These are phyloP conservation scores for Colletotrichum godetiae DNA, from an alignment of 2,329 filamentous ascomycete genomes.

Conservation along the genomic window DNA sequence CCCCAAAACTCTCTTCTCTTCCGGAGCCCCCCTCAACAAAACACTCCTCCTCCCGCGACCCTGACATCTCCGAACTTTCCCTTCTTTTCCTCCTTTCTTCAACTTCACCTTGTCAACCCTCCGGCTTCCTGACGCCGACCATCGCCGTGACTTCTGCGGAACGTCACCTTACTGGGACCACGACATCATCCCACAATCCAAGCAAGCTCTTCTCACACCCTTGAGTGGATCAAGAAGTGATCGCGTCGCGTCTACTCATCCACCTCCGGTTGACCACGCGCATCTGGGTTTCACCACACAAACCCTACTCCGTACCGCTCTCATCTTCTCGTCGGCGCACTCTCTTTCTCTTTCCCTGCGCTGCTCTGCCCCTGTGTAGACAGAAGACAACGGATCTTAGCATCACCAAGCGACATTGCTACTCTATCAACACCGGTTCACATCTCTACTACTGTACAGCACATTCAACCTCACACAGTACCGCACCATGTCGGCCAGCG, in stretches of 20 bases:
- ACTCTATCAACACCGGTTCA: neutral
- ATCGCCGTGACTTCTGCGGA: neutral
- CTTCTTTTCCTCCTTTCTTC: constrained; percentile 18
- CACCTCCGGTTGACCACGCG: neutral
- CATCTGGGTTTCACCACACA: neutral
- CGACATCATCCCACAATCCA: neutral
- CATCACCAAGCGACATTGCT: neutral
- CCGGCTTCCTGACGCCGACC: constrained; percentile 12
- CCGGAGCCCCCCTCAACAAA: constrained; percentile 37
- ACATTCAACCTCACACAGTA: neutral
- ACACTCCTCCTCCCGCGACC: constrained; percentile 29
- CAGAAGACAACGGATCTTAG: neutral
- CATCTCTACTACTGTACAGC: neutral
- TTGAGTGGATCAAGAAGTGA: neutral
- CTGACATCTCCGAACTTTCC: constrained; percentile 27
- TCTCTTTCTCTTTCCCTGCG: neutral
- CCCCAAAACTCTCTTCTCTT: constrained; percentile 36
- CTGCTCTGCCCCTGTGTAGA: neutral
- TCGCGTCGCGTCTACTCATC: constrained; percentile 21
- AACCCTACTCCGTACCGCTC: neutral
- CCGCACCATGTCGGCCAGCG: constrained; percentile 55
- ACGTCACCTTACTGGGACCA: neutral
- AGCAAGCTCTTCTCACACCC: neutral
- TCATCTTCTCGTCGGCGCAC: constrained; percentile 9
- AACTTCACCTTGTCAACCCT: constrained; percentile 9